Evolutionary conservation across 805 yeast genomes (phyloP).

Genomic region (Millerozyma miso): DNA sequence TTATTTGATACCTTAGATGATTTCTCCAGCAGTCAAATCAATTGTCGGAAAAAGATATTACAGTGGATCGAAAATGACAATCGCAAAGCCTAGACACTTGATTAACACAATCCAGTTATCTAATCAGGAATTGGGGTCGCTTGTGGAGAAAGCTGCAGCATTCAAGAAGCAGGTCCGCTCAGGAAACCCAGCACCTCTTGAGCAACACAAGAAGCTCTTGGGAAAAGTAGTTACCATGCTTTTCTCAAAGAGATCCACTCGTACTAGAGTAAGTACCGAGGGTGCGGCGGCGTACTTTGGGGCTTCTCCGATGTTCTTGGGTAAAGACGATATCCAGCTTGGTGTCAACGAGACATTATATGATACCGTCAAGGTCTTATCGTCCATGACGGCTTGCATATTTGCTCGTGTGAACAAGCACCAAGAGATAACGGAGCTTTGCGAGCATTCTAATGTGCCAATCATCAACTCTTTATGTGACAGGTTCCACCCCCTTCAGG

Average conservation of each 20-base stretch:
- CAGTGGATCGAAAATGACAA: slow-evolving; percentile 6
- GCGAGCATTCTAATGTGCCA: slow-evolving; percentile 80
- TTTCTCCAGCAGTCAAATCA: slow-evolving; percentile 7
- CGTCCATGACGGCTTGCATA: slow-evolving; percentile 94
- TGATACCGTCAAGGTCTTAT: slow-evolving; percentile 84
- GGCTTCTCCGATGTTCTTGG: slow-evolving; percentile 93
- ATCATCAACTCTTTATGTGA: slow-evolving; percentile 93
- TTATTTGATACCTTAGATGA: background rate
- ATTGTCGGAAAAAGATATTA: slow-evolving; percentile 8
- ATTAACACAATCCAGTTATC: slow-evolving; percentile 77
- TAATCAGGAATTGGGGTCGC: slow-evolving; percentile 61
- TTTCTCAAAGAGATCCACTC: slow-evolving; percentile 88
- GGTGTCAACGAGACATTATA: slow-evolving; percentile 91
- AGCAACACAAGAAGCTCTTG: slow-evolving; percentile 49
- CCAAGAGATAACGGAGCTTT: slow-evolving; percentile 72
- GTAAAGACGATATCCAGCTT: slow-evolving; percentile 92
- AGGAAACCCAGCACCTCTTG: slow-evolving; percentile 37
- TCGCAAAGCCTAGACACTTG: slow-evolving; percentile 59
- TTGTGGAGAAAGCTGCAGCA: slow-evolving; percentile 69
- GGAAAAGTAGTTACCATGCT: slow-evolving; percentile 83
- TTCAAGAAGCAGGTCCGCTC: slow-evolving; percentile 62
- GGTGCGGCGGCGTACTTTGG: slow-evolving; percentile 93
- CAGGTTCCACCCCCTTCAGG: slow-evolving; percentile 90
- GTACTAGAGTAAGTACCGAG: slow-evolving; percentile 91
- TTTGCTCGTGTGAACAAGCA: slow-evolving; percentile 94